phyloP scores from a whole-genome alignment of 2,329 filamentous ascomycete genomes.

The Diaporthe humulicola region DNA sequence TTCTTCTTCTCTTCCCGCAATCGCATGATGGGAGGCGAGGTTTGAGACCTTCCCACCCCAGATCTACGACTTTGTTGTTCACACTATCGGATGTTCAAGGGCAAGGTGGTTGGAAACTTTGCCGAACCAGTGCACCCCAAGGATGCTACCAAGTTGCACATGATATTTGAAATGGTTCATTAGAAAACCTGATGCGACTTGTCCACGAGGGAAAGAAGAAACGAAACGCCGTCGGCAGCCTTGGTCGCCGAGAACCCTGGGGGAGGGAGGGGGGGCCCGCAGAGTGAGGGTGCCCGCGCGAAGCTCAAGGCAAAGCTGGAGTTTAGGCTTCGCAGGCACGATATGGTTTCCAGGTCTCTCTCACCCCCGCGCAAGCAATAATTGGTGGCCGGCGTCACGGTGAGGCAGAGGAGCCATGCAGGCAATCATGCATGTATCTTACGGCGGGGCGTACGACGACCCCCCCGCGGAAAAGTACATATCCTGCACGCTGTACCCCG shows the following conservation, averaged over 20 bases:
- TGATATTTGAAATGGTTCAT: not conserved
- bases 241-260: not conserved
- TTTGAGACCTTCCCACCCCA: not conserved
- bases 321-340: not conserved
- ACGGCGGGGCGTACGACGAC: not conserved
- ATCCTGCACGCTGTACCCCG: not conserved
- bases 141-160: not conserved
- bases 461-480: not conserved
- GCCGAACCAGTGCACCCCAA: not conserved
- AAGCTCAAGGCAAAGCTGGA: not conserved
- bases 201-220: not conserved
- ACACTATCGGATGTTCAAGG: not conserved
- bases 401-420: not conserved
- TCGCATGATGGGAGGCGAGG: not conserved
- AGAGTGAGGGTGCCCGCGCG: too few relatives aligned
- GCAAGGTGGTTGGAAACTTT: not conserved
- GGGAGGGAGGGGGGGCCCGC: not conserved
- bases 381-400: not conserved
- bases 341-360: not conserved
- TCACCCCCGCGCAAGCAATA: too few relatives aligned
- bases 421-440: not conserved
- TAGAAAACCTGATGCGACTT: not conserved
- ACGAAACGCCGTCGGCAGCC: slow-evolving; percentile 14
- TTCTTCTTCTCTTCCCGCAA: too few relatives aligned
- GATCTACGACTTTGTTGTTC: not conserved